These are phyloP conservation scores for Fusarium nisikadoi DNA, from an alignment of 2,329 filamentous ascomycete genomes.

Conservation along the genomic window DNA sequence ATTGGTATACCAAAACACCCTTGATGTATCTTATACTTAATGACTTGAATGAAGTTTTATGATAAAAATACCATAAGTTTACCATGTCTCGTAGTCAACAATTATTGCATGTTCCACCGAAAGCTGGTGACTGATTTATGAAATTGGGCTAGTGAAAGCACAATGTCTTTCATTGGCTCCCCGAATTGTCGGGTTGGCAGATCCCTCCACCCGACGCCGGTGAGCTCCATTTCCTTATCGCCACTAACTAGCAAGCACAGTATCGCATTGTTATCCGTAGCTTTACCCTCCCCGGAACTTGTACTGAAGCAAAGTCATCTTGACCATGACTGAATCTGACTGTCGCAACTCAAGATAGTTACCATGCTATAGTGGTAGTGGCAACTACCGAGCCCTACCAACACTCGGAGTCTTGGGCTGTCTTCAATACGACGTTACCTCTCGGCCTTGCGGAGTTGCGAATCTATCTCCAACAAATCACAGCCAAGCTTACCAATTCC, in stretches of 20 bases:
- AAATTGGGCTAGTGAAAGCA: neutral
- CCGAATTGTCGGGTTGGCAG: neutral
- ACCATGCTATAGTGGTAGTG: too few species aligned
- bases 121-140: neutral
- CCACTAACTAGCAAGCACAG: neutral
- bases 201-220: neutral
- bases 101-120: accelerated
- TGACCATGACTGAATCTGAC: too few species aligned
- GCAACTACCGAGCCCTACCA: neutral
- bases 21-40: neutral
- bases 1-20: accelerated
- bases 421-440: neutral
- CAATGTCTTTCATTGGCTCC: neutral
- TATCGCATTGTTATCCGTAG: neutral
- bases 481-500: neutral
- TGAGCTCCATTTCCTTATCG: neutral
- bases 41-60: neutral
- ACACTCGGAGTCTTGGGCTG: neutral
- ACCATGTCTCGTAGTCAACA: too few species aligned
- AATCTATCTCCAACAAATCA: neutral
- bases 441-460: neutral
- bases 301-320: accelerated
- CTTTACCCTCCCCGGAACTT: neutral
- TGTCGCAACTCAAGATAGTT: neutral
- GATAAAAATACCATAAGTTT: too few species aligned